Conservation (phyloP, 2,329 filamentous ascomycete species). For the Colletotrichum nymphaeae region DNA sequence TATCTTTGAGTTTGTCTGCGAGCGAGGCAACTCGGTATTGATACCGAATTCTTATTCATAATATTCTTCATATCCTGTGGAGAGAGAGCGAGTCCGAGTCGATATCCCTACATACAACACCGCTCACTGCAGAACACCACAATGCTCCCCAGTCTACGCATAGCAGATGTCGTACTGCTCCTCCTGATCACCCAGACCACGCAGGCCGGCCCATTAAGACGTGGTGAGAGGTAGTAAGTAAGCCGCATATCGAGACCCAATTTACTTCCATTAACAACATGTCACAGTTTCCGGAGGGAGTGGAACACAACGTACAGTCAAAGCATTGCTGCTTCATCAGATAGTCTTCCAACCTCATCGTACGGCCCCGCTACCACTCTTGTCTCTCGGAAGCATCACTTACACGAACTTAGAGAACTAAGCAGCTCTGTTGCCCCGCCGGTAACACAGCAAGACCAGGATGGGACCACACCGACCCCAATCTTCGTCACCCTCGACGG, state of each 20-base stretch:
- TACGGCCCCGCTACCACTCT: not conserved
- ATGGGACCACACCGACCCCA: slow-evolving; percentile 32
- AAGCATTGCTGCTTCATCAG: not conserved
- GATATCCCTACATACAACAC: not conserved
- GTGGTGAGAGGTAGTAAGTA: slow-evolving; percentile 29
- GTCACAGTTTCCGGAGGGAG: not conserved
- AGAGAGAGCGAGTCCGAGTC: not conserved
- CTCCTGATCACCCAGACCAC: slow-evolving; percentile 31
- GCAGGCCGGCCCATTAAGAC: slow-evolving; percentile 37
- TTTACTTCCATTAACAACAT: not conserved
- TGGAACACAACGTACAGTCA: slow-evolving; percentile 25
- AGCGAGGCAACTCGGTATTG: not conserved
- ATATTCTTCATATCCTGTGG: slow-evolving; percentile 5
- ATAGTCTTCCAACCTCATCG: not conserved
- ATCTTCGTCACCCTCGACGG: slow-evolving; percentile 33
- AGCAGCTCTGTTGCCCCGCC: not conserved
- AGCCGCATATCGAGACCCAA: not conserved
- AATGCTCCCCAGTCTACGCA: slow-evolving; percentile 17
- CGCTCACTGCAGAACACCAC: not conserved
- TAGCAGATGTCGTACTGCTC: slow-evolving; percentile 29
- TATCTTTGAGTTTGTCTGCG: not conserved
- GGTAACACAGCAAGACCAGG: slow-evolving; percentile 17
- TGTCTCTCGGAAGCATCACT: not conserved
- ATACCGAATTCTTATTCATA: slow-evolving; percentile 3
- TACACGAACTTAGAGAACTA: not conserved